These are phyloP conservation scores for Chenopodium album DNA, from an alignment of 148 eudicot genomes.

Conservation along the genomic window DNA sequence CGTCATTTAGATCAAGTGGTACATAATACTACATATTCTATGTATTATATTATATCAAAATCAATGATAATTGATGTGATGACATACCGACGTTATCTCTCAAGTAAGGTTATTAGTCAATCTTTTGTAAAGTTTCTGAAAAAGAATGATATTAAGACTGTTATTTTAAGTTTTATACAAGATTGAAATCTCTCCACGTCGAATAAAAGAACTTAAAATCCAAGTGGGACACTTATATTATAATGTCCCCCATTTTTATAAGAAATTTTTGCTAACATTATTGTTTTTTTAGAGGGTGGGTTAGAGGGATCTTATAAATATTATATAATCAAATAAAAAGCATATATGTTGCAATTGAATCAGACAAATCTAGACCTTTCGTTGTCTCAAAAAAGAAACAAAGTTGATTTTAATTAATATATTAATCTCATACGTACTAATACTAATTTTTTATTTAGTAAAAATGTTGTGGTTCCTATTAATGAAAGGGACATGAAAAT, in stretches of 20 bases:
- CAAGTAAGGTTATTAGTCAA: constrained; percentile 9
- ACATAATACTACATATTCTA: no score
- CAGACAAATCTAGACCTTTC: constrained; percentile 24
- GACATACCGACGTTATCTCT: constrained; percentile 11
- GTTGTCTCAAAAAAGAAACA: constrained; percentile 16
- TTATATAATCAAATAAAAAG: background rate
- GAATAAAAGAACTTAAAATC: background rate
- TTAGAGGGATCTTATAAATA: background rate
- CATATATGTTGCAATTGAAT: constrained; percentile 11
- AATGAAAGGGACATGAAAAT: background rate
- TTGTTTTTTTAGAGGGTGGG: background rate
- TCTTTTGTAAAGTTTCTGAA: constrained; percentile 11
- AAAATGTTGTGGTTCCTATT: background rate
- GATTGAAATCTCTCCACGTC: constrained; percentile 28
- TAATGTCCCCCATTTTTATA: background rate
- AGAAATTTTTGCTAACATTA: background rate
- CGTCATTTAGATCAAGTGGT: no score
- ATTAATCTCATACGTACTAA: background rate
- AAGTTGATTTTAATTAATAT: background rate
- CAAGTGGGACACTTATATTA: constrained; percentile 22
- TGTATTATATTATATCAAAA: no score
- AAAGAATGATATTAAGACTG: constrained; percentile 4
- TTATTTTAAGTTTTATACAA: constrained; percentile 8
- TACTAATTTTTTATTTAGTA: background rate
- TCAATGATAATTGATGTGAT: constrained; percentile 11